Evolutionary conservation across 2,329 filamentous ascomycete species (phyloP), one percentile per base, ranked within the genome.

Genomic region (Neophaeococcomyces mojaviensis): DNA sequence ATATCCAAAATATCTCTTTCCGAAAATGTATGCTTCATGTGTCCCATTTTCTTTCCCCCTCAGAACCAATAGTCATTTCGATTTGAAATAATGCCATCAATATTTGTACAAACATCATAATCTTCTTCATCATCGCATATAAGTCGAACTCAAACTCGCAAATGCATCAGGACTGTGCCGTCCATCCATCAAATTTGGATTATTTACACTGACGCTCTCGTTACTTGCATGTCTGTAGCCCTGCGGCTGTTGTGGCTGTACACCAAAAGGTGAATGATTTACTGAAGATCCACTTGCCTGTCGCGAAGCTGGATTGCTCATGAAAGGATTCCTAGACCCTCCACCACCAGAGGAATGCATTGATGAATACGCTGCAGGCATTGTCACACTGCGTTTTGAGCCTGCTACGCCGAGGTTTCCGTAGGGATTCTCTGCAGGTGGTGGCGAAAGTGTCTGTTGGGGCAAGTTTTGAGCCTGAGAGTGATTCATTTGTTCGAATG

Each of bases 81-180:
- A 28, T 28, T 28, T 5, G 24, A 28, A 28, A 5, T 28, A 28
- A 28, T 10, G 10, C 24, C 24, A 5, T 28, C 24, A 28, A 28
- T 28, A 28, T 28, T 28, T 28, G 10, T 28, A 28, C 24, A 28
- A 28, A 10, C 5, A 6, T 28, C 24, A 28, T 28, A 28, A 6
- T 10, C 24, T 28, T 28, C 24, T 5, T 28, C 24, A 28, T 44
- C 44, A 51, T 39, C 49, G 49, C 55, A 64, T 61, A 55, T 67
- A 69, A 47, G 69, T 61, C 35, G 70, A 66, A 51, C 70, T 73
- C 53, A 74, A 53, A 57, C 63, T 71, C 19, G 70, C 69, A 61
- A 73, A 74, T 7, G 70, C 68, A 59, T 74, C 71, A 5, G 71
- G 71, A 52, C 70, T 73, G 52, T 73, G 69, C 28, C 71, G 61